Evolutionary conservation across 306 rosid genomes (phyloP).

Genomic region (Trichosanthes truncata): DNA sequence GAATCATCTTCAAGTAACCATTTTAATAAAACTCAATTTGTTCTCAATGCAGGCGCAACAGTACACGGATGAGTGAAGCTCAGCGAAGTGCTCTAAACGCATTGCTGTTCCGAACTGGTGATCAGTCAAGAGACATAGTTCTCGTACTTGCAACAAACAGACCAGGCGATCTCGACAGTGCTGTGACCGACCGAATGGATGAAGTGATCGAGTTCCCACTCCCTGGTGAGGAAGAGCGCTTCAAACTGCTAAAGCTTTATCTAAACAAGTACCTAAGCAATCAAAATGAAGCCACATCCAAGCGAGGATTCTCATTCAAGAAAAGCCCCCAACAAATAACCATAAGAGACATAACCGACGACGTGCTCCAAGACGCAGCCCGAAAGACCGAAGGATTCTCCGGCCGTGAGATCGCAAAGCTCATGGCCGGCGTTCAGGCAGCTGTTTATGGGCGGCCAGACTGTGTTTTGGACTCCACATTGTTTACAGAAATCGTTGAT

Average conservation of each 20-base stretch:
- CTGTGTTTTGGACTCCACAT: constrained; percentile 67
- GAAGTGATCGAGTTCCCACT: constrained; percentile 96
- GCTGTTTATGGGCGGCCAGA: constrained; percentile 90
- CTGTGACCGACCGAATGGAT: constrained; percentile 87
- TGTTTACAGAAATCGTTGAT: constrained; percentile 74
- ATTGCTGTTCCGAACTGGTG: constrained; percentile 93
- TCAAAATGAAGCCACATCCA: constrained; percentile 35
- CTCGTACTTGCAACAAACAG: constrained; percentile 97
- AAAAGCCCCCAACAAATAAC: constrained; percentile 53
- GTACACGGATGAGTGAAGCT: constrained; percentile 92
- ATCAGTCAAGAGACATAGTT: constrained; percentile 92
- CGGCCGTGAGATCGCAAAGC: constrained; percentile 97
- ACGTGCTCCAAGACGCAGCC: constrained; percentile 71
- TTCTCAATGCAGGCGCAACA: constrained; percentile 72
- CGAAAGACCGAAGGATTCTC: constrained; percentile 82
- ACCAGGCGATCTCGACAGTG: constrained; percentile 91
- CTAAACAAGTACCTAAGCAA: constrained; percentile 53
- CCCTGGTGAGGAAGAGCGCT: constrained; percentile 87
- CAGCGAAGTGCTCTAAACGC: constrained; percentile 98
- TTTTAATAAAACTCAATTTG: neutral
- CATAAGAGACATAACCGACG: constrained; percentile 52
- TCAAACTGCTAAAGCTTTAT: constrained; percentile 71
- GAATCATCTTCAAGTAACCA: neutral
- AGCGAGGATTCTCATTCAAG: constrained; percentile 27
- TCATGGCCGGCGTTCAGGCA: constrained; percentile 90